Evolutionary conservation across 2,329 filamentous ascomycete species (phyloP), one percentile per base, ranked within the genome.

Genomic region (Diaporthe humulicola): DNA sequence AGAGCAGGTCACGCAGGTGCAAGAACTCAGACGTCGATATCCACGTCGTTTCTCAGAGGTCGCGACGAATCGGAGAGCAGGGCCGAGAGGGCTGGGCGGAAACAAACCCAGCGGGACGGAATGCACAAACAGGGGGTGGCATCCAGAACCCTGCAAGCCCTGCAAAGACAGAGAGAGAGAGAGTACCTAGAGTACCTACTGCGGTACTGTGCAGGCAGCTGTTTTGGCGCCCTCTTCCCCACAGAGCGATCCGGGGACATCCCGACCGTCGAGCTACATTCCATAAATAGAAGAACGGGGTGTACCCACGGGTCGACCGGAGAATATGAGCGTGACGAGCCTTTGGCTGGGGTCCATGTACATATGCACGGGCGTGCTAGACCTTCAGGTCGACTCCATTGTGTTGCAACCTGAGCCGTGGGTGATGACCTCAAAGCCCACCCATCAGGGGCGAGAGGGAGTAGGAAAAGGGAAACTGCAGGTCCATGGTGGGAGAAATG

Each of bases 191-290:
- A 19, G 42, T 15, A 45, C 42, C 33, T 36, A 36, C 33, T n/a
- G n/a, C n/a, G n/a, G n/a, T n/a, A 36, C 42, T 22, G n/a, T n/a
- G n/a, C 15, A 67, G 42, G 64, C 45, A 66, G 67, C 71, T 71
- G 45, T 64, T 67, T 70, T 69, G 71, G 50, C 61, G 61, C 57
- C 74, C 71, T 70, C 66, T 42, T 66, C 74, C 70, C 74, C 74
- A 75, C 74, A 75, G 67, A 60, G 74, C 74, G 52, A 70, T 73
- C 71, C 67, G 57, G 74, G 74, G 58, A 64, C 33, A 73, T 54
- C 45, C 66, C 57, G 42, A 42, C 42, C 45, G 45, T 64, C 42
- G 64, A 52, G 64, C 64, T 67, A 58, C 40, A 48, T 33, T 61
- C 74, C 74, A 75, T 58, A 61, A 70, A 66, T 75, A 75, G 74